A percentile compares a stretch with the other conserved stretches of the same genome.
Evolutionary conservation across 306 rosid genomes (phyloP).

Genomic region (Lagenaria siceraria): DNA sequence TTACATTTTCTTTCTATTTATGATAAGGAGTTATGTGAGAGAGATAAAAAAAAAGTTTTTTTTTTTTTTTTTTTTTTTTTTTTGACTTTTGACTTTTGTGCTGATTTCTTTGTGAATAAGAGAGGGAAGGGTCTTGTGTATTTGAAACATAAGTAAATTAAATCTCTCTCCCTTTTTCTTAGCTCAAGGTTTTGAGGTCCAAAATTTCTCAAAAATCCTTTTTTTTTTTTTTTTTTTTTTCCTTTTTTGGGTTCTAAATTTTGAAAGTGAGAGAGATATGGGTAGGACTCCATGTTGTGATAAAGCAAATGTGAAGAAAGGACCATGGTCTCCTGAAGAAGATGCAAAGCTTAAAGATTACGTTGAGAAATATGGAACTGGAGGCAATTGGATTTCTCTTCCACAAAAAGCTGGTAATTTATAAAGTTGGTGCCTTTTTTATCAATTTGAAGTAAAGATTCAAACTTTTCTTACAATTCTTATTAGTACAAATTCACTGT

Average conservation of each 20-base stretch:
- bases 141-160: not conserved
- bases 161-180: not conserved
- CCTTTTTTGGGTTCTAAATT: not conserved
- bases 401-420: slow-evolving; percentile 67
- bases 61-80: too few species aligned
- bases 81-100: slow-evolving; percentile 68
- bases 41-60: not conserved
- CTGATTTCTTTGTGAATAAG: slow-evolving; percentile 18
- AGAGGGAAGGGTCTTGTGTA: not conserved
- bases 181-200: not conserved
- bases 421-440: not conserved
- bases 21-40: slow-evolving; percentile 1
- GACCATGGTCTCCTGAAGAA: slow-evolving; percentile 98
- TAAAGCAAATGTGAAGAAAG: slow-evolving; percentile 82
- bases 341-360: slow-evolving; percentile 63
- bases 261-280: slow-evolving; percentile 23
- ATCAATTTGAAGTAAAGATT: not conserved
- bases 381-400: slow-evolving; percentile 88
- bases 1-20: slow-evolving; percentile 13
- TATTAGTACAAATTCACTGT: too few species aligned
- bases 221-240: not conserved
- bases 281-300: slow-evolving; percentile 98
- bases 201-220: not conserved
- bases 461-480: not conserved
- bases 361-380: slow-evolving; percentile 67